These are phyloP conservation scores for Clavispora fructus DNA, from an alignment of 805 yeast species.

Conservation along the genomic window DNA sequence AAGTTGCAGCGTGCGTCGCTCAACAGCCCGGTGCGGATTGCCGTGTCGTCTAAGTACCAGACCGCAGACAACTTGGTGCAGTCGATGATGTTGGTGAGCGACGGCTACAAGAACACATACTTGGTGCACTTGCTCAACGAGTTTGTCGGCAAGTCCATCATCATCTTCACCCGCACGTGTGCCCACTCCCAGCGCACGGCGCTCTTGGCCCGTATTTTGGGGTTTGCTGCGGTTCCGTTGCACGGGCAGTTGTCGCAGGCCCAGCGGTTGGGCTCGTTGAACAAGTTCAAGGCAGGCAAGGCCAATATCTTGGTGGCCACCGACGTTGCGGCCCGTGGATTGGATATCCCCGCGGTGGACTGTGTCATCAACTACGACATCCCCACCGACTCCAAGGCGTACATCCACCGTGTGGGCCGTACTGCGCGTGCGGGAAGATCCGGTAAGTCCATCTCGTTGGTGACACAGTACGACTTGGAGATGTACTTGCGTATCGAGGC, in stretches of 20 bases:
- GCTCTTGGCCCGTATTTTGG: constrained; percentile 69
- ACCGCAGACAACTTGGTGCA: constrained; percentile 94
- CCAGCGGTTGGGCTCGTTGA: constrained; percentile 76
- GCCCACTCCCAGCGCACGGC: constrained; percentile 93
- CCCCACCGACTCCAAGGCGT: constrained; percentile 80
- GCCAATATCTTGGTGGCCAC: constrained; percentile 72
- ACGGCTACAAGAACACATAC: constrained; percentile 86
- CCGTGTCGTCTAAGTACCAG: constrained; percentile 82
- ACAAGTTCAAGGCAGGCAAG: constrained; percentile 70
- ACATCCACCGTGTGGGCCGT: constrained; percentile 87
- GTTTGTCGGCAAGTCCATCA: constrained; percentile 75
- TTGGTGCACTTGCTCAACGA: constrained; percentile 81
- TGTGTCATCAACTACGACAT: constrained; percentile 73
- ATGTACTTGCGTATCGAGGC: constrained; percentile 82
- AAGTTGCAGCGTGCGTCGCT: constrained; percentile 91
- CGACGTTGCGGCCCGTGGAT: constrained; percentile 86
- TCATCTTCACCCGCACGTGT: constrained; percentile 89
- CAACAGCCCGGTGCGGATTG: constrained; percentile 81
- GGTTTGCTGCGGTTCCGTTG: constrained; percentile 85
- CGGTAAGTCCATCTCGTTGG: constrained; percentile 81
- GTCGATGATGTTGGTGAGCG: constrained; percentile 83
- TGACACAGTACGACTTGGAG: constrained; percentile 93
- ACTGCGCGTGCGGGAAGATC: constrained; percentile 93
- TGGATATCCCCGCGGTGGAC: constrained; percentile 79
- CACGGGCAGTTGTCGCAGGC: constrained; percentile 90